phyloP scores from a whole-genome alignment of 164 flowering plant genomes.

The Kingdonia uniflora region DNA sequence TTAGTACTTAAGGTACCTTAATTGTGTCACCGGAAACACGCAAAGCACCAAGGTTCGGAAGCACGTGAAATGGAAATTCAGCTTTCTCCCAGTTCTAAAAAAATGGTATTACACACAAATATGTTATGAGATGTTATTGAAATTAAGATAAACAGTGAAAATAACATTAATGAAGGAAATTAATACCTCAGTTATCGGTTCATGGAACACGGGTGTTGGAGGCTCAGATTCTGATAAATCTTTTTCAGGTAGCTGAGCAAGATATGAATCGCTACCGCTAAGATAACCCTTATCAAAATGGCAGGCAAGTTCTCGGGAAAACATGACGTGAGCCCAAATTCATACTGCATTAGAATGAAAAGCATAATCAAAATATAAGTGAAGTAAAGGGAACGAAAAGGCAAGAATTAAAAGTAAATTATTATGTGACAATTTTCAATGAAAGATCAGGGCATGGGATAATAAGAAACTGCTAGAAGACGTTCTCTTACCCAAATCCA shows the following conservation, averaged over 20 bases:
- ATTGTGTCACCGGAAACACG: constrained; percentile 71
- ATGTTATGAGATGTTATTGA: too few relatives aligned
- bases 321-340: constrained; percentile 39
- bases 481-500: constrained; percentile 39
- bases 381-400: too few relatives aligned
- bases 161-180: too few relatives aligned
- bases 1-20: too few relatives aligned
- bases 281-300: constrained; percentile 24
- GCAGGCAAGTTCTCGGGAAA: constrained; percentile 33
- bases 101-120: too few relatives aligned
- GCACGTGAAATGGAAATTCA: too few relatives aligned
- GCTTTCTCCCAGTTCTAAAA: constrained; percentile 96
- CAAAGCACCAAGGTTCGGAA: constrained; percentile 68
- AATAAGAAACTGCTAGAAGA: not conserved
- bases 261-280: constrained; percentile 43
- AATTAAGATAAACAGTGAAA: too few relatives aligned
- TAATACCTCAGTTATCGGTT: too few relatives aligned
- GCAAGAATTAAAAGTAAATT: too few relatives aligned
- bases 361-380: not conserved
- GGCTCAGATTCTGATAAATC: constrained; percentile 31
- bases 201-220: constrained; percentile 2
- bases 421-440: too few relatives aligned
- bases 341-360: constrained; percentile 30
- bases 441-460: not conserved
- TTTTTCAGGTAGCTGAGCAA: constrained; percentile 53